Evolutionary conservation across 202 grass and related monocot species (phyloP).

Genomic region (Schoenoplectus triqueter): DNA sequence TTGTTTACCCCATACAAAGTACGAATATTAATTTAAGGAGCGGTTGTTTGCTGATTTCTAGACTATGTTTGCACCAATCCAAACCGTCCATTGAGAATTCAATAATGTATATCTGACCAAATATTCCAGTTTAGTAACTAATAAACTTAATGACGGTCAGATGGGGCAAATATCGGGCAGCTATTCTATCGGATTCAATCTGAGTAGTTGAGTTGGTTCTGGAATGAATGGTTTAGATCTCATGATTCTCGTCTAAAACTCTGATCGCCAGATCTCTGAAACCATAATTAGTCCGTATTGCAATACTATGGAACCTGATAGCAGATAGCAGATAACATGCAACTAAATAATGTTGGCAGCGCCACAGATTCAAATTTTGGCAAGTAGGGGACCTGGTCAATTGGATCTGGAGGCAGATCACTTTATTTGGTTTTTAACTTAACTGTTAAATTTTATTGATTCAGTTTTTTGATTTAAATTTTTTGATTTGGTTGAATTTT

Average conservation of each 20-base stretch:
- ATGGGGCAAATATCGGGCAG: no score
- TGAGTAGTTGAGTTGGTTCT: neutral
- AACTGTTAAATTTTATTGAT: no score
- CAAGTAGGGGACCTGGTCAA: no score
- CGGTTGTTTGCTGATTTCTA: neutral
- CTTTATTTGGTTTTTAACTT: no score
- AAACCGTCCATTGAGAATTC: neutral
- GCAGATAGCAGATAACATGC: neutral
- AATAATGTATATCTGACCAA: neutral
- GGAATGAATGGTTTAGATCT: neutral
- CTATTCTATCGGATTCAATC: neutral
- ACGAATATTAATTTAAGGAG: neutral
- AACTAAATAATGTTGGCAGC: neutral
- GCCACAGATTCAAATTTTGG: no score
- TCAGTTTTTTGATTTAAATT: no score
- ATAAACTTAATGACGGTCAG: no score
- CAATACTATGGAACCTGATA: neutral
- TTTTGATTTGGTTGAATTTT: no score
- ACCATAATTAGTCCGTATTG: neutral
- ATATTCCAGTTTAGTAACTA: neutral
- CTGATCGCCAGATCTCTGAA: neutral
- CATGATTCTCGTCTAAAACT: neutral
- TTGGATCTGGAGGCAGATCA: neutral
- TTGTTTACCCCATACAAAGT: constrained; percentile 14
- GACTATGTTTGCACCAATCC: neutral